Percentiles rank a stretch among this genome's conserved stretches.
phyloP scores from a whole-genome alignment of 371 early-diverging fungal species.

The Mortierella sp. region DNA sequence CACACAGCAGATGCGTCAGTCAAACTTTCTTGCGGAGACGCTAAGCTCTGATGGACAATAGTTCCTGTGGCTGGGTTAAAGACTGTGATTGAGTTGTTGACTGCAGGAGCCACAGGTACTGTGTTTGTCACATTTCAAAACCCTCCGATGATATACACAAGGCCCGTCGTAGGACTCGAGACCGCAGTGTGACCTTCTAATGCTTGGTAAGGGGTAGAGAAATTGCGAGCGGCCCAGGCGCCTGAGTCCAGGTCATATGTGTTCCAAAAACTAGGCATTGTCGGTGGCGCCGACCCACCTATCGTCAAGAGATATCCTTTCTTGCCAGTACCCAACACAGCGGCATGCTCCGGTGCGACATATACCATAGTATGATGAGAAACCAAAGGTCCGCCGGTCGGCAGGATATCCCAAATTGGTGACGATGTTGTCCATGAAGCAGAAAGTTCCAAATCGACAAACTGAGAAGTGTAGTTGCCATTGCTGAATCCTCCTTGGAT shows the following conservation, averaged over 20 bases:
- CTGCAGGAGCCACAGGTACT: not conserved
- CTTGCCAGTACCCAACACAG: conserved; percentile 11
- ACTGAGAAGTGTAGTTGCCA: conserved; percentile 4
- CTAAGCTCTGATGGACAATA: conserved; percentile 6
- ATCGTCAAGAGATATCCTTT: conserved; percentile 22
- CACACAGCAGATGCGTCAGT: conserved; percentile 35
- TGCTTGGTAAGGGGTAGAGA: conserved; percentile 3
- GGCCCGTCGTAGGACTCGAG: conserved; percentile 23
- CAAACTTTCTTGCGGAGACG: conserved; percentile 10
- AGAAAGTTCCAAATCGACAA: conserved; percentile 25
- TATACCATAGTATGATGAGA: conserved; percentile 32
- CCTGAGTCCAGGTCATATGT: conserved; percentile 9
- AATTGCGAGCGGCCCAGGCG: conserved; percentile 6
- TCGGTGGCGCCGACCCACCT: conserved; percentile 9
- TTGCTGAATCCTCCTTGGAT: conserved; percentile 43
- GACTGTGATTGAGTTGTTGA: conserved; percentile 27
- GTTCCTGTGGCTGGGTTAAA: conserved; percentile 22
- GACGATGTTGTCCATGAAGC: conserved; percentile 18
- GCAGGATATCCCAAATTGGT: conserved; percentile 20
- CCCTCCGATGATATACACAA: conserved; percentile 43
- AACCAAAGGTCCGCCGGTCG: conserved; percentile 9
- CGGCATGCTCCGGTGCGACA: conserved; percentile 15
- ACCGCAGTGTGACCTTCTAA: conserved; percentile 38
- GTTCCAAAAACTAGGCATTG: conserved; percentile 2
- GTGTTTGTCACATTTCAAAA: conserved; percentile 7